phyloP scores from a whole-genome alignment of 495 filamentous ascomycete species.

The Xylaria scruposa region DNA sequence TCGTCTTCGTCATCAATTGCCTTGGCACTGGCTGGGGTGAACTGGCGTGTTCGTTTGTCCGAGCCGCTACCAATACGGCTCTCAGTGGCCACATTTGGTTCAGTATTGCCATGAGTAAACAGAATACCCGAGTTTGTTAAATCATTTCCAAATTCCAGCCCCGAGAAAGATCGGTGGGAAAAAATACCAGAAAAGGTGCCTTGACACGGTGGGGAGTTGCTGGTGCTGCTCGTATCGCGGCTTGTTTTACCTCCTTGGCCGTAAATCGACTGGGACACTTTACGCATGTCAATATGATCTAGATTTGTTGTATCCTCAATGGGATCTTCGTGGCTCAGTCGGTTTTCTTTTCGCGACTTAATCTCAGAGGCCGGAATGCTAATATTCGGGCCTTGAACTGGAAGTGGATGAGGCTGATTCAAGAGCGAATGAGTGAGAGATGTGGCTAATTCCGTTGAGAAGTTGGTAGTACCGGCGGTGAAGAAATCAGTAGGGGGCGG shows the following conservation, averaged over 20 bases:
- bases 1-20: constrained; percentile 50
- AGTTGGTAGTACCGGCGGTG: constrained; percentile 31
- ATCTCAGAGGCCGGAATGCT: constrained; percentile 42
- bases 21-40: constrained; percentile 53
- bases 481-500: constrained; percentile 39
- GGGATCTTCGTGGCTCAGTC: constrained; percentile 32
- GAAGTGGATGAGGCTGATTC: constrained; percentile 50
- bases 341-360: constrained; percentile 50
- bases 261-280: constrained; percentile 46
- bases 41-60: constrained; percentile 51
- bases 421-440: constrained; percentile 52
- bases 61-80: constrained; percentile 26
- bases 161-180: constrained; percentile 36
- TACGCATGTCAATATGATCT: constrained; percentile 40
- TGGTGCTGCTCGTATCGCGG: constrained; percentile 30
- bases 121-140: constrained; percentile 32
- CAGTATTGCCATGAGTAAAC: constrained; percentile 29
- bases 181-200: constrained; percentile 35
- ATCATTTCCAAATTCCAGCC: constrained; percentile 37
- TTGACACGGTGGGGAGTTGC: constrained; percentile 37
- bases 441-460: constrained; percentile 46
- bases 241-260: constrained; percentile 33
- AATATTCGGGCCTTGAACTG: constrained; percentile 38
- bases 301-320: constrained; percentile 25
- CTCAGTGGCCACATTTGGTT: constrained; percentile 26